These are phyloP conservation scores for Paramarasmius palmivorus DNA, from an alignment of 1,284 basidiomycete species.

Conservation along the genomic window DNA sequence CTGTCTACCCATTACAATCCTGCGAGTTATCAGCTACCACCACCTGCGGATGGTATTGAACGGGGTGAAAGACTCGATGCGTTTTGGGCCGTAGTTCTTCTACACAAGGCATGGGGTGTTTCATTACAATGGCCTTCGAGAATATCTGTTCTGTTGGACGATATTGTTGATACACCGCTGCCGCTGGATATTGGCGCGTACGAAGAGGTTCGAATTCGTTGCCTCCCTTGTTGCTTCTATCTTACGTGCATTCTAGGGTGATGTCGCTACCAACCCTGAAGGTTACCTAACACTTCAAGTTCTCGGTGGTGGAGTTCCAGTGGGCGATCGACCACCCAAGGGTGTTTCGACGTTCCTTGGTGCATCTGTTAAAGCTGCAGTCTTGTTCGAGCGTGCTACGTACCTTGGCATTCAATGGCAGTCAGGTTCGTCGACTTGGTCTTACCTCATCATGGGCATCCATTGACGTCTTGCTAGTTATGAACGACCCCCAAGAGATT, in stretches of 20 bases:
- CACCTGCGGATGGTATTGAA: constrained; percentile 39
- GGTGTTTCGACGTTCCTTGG: constrained; percentile 12
- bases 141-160: constrained; percentile 28
- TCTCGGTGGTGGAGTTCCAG: constrained; percentile 26
- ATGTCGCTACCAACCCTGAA: constrained; percentile 13
- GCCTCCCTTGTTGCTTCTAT: neutral
- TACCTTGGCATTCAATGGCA: constrained; percentile 25
- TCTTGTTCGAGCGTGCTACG: constrained; percentile 32
- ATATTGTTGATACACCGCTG: constrained; percentile 43
- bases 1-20: constrained; percentile 20
- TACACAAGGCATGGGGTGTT: constrained; percentile 40
- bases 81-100: constrained; percentile 45
- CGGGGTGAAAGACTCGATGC: constrained; percentile 46
- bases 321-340: constrained; percentile 8
- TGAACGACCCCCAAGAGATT: constrained; percentile 10
- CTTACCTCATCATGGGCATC: neutral
- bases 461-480: constrained; percentile 16
- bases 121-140: constrained; percentile 31
- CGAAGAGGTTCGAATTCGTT: constrained; percentile 23
- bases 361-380: constrained; percentile 30
- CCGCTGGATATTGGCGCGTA: constrained; percentile 36
- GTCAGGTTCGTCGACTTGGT: constrained; percentile 23
- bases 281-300: constrained; percentile 22
- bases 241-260: constrained; percentile 18
- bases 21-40: constrained; percentile 24